Percentiles rank a stretch among this genome's conserved stretches.
These are phyloP conservation scores for Candida chauliodis DNA, from an alignment of 805 yeast species.

Conservation along the genomic window DNA sequence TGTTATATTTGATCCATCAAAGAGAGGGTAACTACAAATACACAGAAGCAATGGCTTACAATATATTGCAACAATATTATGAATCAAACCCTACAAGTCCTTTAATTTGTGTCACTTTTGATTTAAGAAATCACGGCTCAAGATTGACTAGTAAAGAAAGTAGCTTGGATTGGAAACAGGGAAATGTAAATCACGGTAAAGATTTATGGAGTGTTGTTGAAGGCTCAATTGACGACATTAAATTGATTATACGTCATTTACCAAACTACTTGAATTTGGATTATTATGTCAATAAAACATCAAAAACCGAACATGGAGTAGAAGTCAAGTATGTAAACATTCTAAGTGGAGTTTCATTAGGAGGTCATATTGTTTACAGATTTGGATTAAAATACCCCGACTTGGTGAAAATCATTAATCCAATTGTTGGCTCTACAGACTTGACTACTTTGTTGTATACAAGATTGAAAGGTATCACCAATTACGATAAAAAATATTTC, in stretches of 20 bases:
- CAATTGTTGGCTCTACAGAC: conserved; percentile 50
- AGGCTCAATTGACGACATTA: conserved; percentile 44
- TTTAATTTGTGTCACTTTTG: conserved; percentile 48
- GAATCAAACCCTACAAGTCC: conserved; percentile 21
- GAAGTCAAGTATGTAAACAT: conserved; percentile 31
- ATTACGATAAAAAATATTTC: conserved; percentile 28
- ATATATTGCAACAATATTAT: conserved; percentile 24
- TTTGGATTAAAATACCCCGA: conserved; percentile 38
- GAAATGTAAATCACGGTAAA: conserved; percentile 47
- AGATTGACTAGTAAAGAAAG: conserved; percentile 31
- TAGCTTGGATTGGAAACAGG: conserved; percentile 45
- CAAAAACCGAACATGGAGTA: conserved; percentile 15
- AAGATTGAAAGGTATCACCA: conserved; percentile 29
- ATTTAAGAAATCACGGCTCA: conserved; percentile 54
- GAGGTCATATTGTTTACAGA: conserved; percentile 55
- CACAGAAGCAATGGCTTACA: conserved; percentile 39
- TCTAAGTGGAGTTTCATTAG: conserved; percentile 50
- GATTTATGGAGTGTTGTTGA: conserved; percentile 50
- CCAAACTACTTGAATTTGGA: conserved; percentile 39
- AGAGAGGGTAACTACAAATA: conserved; percentile 36
- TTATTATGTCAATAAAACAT: conserved; percentile 14
- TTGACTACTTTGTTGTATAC: conserved; percentile 42
- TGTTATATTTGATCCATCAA: conserved; percentile 46
- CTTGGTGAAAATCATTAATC: conserved; percentile 38
- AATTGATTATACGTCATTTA: conserved; percentile 40